phyloP scores from a whole-genome alignment of 2,329 filamentous ascomycete genomes.

The Venturia effusa region DNA sequence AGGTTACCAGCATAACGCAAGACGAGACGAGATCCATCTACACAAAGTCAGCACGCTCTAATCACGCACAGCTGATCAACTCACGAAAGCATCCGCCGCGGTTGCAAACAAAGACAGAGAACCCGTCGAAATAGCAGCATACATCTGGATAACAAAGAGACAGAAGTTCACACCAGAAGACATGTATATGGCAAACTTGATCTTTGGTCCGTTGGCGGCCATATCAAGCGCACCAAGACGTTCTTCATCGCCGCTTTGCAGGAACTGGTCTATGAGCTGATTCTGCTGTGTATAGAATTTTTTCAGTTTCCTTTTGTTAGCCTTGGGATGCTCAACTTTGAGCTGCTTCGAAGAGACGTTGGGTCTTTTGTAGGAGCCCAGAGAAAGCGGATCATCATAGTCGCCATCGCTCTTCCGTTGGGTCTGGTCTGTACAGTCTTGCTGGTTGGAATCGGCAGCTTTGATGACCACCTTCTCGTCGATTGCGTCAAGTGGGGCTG shows the following conservation, averaged over 20 bases:
- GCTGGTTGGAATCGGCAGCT: not conserved
- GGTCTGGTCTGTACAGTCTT: not conserved
- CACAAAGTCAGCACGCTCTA: not conserved
- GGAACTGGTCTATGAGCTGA: constrained; percentile 35
- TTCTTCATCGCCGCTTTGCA: constrained; percentile 47
- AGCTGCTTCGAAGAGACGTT: constrained; percentile 12
- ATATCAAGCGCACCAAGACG: constrained; percentile 40
- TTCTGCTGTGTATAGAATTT: constrained; percentile 33
- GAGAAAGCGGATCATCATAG: constrained; percentile 13
- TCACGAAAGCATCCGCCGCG: constrained; percentile 51
- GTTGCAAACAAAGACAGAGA: constrained; percentile 54
- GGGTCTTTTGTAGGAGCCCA: constrained; percentile 13
- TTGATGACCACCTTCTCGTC: not conserved
- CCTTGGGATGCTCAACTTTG: constrained; percentile 13
- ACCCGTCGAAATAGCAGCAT: constrained; percentile 46
- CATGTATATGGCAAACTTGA: constrained; percentile 28
- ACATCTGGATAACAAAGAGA: constrained; percentile 48
- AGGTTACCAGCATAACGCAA: constrained; percentile 51
- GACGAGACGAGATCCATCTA: constrained; percentile 54
- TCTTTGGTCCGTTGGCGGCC: constrained; percentile 33
- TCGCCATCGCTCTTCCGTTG: not conserved
- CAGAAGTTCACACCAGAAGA: constrained; percentile 30
- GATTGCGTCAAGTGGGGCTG: not conserved
- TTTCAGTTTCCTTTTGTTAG: constrained; percentile 26
- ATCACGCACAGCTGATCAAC: constrained; percentile 16